Evolutionary conservation across 345 rosid genomes (phyloP).

Genomic region (Hevea brasiliensis): DNA sequence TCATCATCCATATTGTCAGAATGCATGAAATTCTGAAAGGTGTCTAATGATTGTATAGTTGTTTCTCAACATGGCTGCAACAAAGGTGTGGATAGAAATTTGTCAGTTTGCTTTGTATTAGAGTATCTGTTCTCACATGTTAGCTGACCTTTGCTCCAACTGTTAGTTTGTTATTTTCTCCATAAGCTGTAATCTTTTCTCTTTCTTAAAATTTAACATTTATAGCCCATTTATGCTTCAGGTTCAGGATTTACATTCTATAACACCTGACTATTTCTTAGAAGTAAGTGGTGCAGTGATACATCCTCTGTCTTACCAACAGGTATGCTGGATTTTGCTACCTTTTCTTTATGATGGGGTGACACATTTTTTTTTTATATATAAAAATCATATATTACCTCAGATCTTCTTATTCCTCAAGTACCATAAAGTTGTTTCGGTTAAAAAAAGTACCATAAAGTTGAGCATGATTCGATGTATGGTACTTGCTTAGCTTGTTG

Average conservation of each 20-base stretch:
- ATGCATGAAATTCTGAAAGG: background rate
- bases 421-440: background rate
- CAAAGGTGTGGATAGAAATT: background rate
- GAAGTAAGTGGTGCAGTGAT: slow-evolving; percentile 95
- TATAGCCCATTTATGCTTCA: slow-evolving; percentile 22
- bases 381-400: background rate
- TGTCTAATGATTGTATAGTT: background rate
- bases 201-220: background rate
- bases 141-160: background rate
- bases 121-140: background rate
- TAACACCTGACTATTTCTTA: slow-evolving; percentile 84
- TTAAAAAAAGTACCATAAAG: background rate
- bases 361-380: background rate
- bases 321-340: slow-evolving; percentile 45
- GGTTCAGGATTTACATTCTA: slow-evolving; percentile 94
- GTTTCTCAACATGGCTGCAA: background rate
- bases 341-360: background rate
- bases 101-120: background rate
- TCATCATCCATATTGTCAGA: background rate
- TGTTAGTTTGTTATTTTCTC: background rate
- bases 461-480: background rate
- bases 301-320: slow-evolving; percentile 93
- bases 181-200: background rate
- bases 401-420: background rate
- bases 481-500: background rate